Evolutionary conservation across 164 flowering plant species (phyloP).

Genomic region (Cinnamomum micranthum): DNA sequence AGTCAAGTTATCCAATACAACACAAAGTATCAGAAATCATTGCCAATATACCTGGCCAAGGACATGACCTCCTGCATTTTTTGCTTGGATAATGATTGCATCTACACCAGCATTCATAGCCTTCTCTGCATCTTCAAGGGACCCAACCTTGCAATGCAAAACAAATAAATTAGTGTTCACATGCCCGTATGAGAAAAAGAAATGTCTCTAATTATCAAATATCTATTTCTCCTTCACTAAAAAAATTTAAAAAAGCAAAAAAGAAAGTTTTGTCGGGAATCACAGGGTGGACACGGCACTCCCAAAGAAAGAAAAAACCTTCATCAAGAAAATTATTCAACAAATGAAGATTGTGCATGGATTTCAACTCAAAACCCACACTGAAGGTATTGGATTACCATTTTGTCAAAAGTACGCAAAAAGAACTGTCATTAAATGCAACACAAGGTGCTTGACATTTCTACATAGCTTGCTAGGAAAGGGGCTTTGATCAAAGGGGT

Average conservation of each 20-base stretch:
- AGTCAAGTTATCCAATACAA: not conserved
- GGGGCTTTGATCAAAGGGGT: too few species aligned
- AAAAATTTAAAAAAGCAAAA: not conserved
- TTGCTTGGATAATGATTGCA: constrained; percentile 89
- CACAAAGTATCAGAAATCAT: not conserved
- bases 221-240: not conserved
- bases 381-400: not conserved
- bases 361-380: not conserved
- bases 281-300: too few species aligned
- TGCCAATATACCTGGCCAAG: constrained; percentile 62
- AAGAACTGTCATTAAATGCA: not conserved
- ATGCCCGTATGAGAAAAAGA: not conserved
- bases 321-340: not conserved
- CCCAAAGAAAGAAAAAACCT: not conserved
- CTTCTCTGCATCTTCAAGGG: constrained; percentile 54
- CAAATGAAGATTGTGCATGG: not conserved
- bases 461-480: too few species aligned
- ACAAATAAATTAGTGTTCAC: not conserved
- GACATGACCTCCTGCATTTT: constrained; percentile 95
- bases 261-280: not conserved
- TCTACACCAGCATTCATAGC: constrained; percentile 75
- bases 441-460: too few species aligned
- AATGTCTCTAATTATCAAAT: not conserved
- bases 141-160: constrained; percentile 60
- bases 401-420: not conserved